A percentile compares a stretch with the other conserved stretches of the same genome.
Conservation (phyloP, 1,284 basidiomycete species). For the Golubevia pallescens region DNA sequence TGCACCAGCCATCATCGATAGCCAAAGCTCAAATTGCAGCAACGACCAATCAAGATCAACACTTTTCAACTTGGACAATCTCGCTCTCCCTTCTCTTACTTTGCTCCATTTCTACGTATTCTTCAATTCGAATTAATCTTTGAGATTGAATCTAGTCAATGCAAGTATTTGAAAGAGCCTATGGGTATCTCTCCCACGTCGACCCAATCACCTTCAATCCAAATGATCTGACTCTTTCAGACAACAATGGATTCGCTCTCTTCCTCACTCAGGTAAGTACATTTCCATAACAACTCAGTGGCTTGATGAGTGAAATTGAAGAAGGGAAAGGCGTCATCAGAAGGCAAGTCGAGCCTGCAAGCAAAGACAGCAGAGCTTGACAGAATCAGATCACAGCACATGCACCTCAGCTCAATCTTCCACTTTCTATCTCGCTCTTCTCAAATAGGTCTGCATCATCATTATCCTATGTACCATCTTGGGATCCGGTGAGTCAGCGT, state of each 20-base stretch:
- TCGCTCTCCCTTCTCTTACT: too few species aligned
- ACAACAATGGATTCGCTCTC: slow-evolving; percentile 34
- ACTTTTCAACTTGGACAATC: too few species aligned
- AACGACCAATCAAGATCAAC: too few species aligned
- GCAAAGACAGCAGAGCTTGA: background rate
- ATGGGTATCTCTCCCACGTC: slow-evolving; percentile 30
- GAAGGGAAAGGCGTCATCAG: too few species aligned
- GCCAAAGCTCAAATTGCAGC: too few species aligned
- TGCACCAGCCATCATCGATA: too few species aligned
- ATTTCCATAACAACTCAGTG: background rate
- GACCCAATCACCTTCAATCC: slow-evolving; percentile 30
- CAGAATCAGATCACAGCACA: too few species aligned
- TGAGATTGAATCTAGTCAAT: too few species aligned
- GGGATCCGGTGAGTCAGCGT: background rate
- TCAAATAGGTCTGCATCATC: slow-evolving; percentile 21
- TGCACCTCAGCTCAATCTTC: background rate
- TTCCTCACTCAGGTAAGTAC: slow-evolving; percentile 24
- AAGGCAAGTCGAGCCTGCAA: background rate
- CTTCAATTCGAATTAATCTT: too few species aligned
- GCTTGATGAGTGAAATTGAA: background rate
- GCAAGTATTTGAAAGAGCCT: too few species aligned
- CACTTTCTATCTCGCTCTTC: background rate
- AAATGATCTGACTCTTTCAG: slow-evolving; percentile 20
- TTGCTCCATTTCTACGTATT: too few species aligned
- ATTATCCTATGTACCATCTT: slow-evolving; percentile 20